phyloP scores from a whole-genome alignment of 768 basidiomycete genomes.

The Omphalotus guepiniiformis region DNA sequence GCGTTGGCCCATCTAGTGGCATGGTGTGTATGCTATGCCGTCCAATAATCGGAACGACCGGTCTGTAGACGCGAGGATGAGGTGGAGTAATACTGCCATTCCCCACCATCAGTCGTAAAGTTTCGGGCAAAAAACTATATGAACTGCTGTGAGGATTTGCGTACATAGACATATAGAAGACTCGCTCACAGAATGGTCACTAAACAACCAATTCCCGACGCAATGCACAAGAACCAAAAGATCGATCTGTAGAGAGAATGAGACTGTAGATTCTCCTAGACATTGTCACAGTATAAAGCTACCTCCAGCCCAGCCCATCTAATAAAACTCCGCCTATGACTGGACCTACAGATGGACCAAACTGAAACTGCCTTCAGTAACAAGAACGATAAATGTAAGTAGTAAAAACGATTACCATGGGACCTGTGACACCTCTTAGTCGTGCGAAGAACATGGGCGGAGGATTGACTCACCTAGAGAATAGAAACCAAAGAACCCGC shows the following conservation, averaged over 20 bases:
- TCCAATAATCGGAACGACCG: conserved; percentile 45
- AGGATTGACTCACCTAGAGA: no score
- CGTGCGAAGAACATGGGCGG: no score
- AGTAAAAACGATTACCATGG: conserved; percentile 40
- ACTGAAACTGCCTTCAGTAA: conserved; percentile 30
- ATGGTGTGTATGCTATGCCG: conserved; percentile 24
- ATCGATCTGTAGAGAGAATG: conserved; percentile 38
- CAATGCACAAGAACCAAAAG: conserved; percentile 59
- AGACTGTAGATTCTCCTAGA: conserved; percentile 5
- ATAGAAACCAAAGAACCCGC: conserved; percentile 68
- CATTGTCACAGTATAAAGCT: conserved; percentile 6
- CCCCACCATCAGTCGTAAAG: conserved; percentile 50
- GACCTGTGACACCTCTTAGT: no score
- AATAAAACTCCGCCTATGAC: conserved; percentile 58
- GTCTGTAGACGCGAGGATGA: conserved; percentile 50
- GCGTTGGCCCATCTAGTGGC: conserved; percentile 29
- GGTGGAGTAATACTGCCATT: conserved; percentile 45
- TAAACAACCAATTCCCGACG: conserved; percentile 40
- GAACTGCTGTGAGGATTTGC: conserved; percentile 33
- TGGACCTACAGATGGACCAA: conserved; percentile 59
- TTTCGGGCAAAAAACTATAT: conserved; percentile 48
- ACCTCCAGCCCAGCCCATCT: conserved; percentile 63
- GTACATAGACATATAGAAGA: conserved; percentile 20
- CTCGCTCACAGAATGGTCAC: conserved; percentile 41
- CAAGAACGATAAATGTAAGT: no score